A percentile compares a stretch with the other conserved stretches of the same genome.
These are phyloP conservation scores for Naganishia liquefaciens DNA, from an alignment of 1,284 basidiomycete species.

Conservation along the genomic window DNA sequence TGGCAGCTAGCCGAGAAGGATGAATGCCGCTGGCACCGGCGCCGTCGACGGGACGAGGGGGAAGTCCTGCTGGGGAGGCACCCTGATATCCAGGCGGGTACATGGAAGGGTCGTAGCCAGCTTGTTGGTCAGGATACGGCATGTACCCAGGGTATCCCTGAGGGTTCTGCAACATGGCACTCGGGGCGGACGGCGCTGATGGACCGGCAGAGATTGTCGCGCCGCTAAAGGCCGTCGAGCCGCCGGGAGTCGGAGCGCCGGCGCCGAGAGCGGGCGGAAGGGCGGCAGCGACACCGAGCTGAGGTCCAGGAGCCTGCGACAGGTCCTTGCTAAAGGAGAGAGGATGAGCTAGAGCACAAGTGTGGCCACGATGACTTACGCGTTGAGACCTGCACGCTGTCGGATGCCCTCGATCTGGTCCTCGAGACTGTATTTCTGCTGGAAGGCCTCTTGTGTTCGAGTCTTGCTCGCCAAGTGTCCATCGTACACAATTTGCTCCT, in stretches of 20 bases:
- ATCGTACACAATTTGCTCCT: constrained; percentile 92
- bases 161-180: neutral
- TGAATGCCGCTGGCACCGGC: constrained; percentile 23
- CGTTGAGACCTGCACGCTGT: constrained; percentile 62
- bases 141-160: constrained; percentile 60
- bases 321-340: neutral
- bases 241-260: constrained; percentile 54
- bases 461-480: constrained; percentile 89
- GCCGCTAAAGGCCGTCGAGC: constrained; percentile 44
- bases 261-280: constrained; percentile 43
- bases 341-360: constrained; percentile 32
- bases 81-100: constrained; percentile 29
- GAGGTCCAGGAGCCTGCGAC: constrained; percentile 69
- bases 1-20: constrained; percentile 33
- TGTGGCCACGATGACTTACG: constrained; percentile 74
- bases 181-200: constrained; percentile 42
- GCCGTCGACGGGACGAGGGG: constrained; percentile 43
- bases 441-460: constrained; percentile 83
- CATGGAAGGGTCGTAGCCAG: constrained; percentile 35
- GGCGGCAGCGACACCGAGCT: constrained; percentile 64
- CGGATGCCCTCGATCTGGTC: constrained; percentile 93
- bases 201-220: constrained; percentile 53
- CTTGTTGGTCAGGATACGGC: constrained; percentile 48
- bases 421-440: constrained; percentile 85
- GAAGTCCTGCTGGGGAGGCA: constrained; percentile 35